phyloP scores from a whole-genome alignment of 2,329 filamentous ascomycete genomes.

The Aureobasidium vineae region DNA sequence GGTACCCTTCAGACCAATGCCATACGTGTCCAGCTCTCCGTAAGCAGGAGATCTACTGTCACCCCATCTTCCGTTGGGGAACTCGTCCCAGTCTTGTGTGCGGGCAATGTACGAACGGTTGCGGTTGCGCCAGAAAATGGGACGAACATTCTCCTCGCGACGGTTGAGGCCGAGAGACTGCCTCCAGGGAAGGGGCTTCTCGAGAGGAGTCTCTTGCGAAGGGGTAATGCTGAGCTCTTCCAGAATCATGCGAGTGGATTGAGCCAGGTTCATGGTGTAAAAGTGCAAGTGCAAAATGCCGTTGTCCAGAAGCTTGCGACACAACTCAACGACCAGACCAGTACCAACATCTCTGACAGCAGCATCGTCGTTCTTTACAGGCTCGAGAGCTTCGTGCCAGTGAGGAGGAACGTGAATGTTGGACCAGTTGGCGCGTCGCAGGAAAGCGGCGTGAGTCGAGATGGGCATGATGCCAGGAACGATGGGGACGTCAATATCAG shows the following conservation, averaged over 20 bases:
- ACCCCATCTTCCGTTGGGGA: conserved; percentile 97
- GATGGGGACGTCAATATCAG: conserved; percentile 80
- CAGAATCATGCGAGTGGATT: conserved; percentile 89
- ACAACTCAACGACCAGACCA: conserved; percentile 83
- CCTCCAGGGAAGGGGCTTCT: conserved; percentile 93
- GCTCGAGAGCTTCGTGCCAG: conserved; percentile 81
- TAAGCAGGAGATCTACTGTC: conserved; percentile 95
- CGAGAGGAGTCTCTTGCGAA: conserved; percentile 70
- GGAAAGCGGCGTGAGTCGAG: conserved; percentile 88
- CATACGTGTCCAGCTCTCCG: conserved; percentile 91
- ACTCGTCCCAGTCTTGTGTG: conserved; percentile 98
- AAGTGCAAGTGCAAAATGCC: conserved; percentile 89
- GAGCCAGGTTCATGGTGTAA: conserved; percentile 98
- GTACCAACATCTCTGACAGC: conserved; percentile 89
- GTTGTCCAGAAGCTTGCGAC: conserved; percentile 74
- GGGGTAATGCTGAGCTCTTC: conserved; percentile 85
- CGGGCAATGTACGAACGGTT: conserved; percentile 94
- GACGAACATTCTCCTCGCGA: conserved; percentile 90
- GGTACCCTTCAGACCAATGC: conserved; percentile 87
- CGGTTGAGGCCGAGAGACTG: conserved; percentile 87
- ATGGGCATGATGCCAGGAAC: conserved; percentile 91
- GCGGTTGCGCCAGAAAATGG: conserved; percentile 98
- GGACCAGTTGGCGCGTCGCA: conserved; percentile 87
- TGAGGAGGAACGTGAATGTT: conserved; percentile 76
- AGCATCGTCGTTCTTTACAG: conserved; percentile 94